Evolutionary conservation across 2,329 filamentous ascomycete species (phyloP).

Genomic region (Hypomyces perniciosus): DNA sequence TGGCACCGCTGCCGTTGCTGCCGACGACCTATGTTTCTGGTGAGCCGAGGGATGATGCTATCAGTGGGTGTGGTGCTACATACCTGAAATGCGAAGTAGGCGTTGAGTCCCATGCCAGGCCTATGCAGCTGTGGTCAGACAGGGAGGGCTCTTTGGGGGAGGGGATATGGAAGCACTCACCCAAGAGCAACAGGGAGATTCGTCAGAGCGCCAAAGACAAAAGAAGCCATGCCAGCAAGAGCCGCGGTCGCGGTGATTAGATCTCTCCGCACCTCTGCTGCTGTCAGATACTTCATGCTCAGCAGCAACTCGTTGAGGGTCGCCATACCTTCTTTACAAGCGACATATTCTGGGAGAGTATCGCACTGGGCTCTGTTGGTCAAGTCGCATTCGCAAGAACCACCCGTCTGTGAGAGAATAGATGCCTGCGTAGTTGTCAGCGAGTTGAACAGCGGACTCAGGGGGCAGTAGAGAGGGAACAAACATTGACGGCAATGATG

Average conservation of each 20-base stretch:
- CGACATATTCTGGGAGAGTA: constrained; percentile 36
- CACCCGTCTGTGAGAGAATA: constrained; percentile 69
- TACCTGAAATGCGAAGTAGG: constrained; percentile 59
- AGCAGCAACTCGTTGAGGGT: not conserved
- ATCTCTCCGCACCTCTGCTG: constrained; percentile 61
- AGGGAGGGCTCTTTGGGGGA: not conserved
- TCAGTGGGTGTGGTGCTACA: not conserved
- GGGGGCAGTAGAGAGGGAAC: constrained; percentile 14
- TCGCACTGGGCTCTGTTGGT: constrained; percentile 42
- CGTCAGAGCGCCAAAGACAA: constrained; percentile 73
- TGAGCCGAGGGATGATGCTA: not conserved
- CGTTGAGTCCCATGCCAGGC: constrained; percentile 62
- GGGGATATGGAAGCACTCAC: constrained; percentile 18
- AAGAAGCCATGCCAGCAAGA: constrained; percentile 66
- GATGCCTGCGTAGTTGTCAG: constrained; percentile 46
- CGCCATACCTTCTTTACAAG: constrained; percentile 43
- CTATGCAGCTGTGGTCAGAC: constrained; percentile 28
- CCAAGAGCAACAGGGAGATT: constrained; percentile 59
- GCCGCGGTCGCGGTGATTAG: constrained; percentile 80
- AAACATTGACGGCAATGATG: constrained; percentile 68
- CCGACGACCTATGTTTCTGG: constrained; percentile 44
- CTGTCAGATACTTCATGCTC: constrained; percentile 4
- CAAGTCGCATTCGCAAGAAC: constrained; percentile 63
- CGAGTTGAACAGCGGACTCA: not conserved
- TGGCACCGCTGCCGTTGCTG: constrained; percentile 48